Conservation (phyloP, 305 asterid species). For the Rubia occidens region DNA sequence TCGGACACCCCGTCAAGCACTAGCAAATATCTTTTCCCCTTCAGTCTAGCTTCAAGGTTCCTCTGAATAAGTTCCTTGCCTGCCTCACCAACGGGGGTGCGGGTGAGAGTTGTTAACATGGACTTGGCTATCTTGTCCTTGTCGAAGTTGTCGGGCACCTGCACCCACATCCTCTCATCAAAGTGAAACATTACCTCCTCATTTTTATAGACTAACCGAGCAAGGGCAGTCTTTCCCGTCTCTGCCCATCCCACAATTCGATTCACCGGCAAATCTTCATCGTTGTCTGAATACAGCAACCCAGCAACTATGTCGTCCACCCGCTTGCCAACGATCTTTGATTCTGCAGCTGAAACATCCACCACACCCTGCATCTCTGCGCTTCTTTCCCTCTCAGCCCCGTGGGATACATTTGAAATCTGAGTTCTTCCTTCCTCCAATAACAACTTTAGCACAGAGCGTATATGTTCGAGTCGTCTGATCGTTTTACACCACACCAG, state of each 20-base stretch:
- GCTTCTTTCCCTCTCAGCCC: not conserved
- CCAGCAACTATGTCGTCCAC: not conserved
- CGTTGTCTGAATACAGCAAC: conserved; percentile 6
- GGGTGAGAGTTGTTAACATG: conserved; percentile 19
- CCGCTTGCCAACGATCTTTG: conserved; percentile 6
- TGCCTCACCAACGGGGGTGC: not conserved
- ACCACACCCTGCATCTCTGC: not conserved
- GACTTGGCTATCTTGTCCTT: conserved; percentile 14
- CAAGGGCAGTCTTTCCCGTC: conserved; percentile 21
- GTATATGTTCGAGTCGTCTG: not conserved
- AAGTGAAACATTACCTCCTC: conserved; percentile 16
- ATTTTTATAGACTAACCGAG: conserved; percentile 15
- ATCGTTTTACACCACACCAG: not conserved
- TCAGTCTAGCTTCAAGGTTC: conserved; percentile 4
- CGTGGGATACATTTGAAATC: not conserved
- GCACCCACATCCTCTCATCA: conserved; percentile 24
- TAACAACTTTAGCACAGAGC: not conserved
- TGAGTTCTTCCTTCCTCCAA: not conserved
- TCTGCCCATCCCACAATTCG: conserved; percentile 21
- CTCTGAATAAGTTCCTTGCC: conserved; percentile 7
- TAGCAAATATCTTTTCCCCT: conserved; percentile 3
- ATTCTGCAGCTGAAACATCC: conserved; percentile 1
- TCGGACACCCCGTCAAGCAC: conserved; percentile 5
- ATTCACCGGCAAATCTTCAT: conserved; percentile 10
- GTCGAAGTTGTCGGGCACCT: conserved; percentile 15